Evolutionary conservation across 2,329 filamentous ascomycete genomes (phyloP).

Genomic region (Colletotrichum filicis): DNA sequence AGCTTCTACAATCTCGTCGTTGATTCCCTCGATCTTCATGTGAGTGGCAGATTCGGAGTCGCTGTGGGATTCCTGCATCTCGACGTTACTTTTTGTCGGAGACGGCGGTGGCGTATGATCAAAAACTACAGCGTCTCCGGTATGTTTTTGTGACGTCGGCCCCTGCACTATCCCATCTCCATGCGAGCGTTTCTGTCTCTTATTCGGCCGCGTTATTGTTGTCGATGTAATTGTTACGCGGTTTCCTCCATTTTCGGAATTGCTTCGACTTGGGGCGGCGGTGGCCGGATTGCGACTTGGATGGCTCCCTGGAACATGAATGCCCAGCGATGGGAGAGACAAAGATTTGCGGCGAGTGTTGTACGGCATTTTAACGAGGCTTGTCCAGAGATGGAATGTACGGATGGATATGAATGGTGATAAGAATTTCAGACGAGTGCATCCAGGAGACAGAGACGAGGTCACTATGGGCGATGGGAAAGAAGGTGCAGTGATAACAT

Average conservation of each 20-base stretch:
- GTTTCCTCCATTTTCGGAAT: conserved; percentile 37
- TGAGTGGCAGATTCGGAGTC: neutral
- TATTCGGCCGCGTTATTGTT: conserved; percentile 58
- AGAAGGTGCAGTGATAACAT: neutral
- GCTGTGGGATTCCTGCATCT: neutral
- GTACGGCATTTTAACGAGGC: conserved; percentile 76
- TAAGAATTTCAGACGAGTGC: neutral
- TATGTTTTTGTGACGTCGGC: neutral
- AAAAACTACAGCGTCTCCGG: conserved; percentile 55
- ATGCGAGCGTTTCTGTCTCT: conserved; percentile 85
- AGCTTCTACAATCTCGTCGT: conserved; percentile 94
- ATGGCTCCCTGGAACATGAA: conserved; percentile 80
- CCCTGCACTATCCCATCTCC: conserved; percentile 49
- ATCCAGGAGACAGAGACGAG: neutral
- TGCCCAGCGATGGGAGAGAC: conserved; percentile 91
- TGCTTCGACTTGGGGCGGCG: conserved; percentile 45
- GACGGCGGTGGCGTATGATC: conserved; percentile 76
- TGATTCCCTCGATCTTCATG: conserved; percentile 80
- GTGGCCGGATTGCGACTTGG: conserved; percentile 67
- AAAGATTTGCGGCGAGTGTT: conserved; percentile 97
- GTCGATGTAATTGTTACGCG: conserved; percentile 8
- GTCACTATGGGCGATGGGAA: neutral
- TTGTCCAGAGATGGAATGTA: neutral
- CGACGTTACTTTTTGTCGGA: conserved; percentile 36
- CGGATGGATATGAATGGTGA: neutral